These are phyloP conservation scores for Suillus brevipes DNA, from an alignment of 768 basidiomycete genomes.

Conservation along the genomic window DNA sequence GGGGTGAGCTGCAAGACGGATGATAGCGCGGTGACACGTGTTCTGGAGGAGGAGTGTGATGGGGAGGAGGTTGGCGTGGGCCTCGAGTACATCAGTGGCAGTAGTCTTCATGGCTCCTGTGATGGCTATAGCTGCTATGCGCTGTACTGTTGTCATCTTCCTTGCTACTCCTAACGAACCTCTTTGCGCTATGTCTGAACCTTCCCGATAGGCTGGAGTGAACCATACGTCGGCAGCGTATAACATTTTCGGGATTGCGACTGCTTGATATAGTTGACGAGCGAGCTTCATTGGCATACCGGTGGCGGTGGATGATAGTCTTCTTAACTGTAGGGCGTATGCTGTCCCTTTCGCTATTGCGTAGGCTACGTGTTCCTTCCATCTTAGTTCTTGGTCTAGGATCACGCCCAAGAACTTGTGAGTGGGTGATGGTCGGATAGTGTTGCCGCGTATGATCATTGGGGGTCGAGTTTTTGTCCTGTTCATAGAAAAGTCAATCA, in stretches of 20 bases:
- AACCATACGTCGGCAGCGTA: no score
- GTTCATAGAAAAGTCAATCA: slow-evolving; percentile 5
- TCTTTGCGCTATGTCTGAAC: no score
- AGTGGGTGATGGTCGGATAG: rapidly evolving
- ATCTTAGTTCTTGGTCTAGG: not conserved
- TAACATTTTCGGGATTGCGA: no score
- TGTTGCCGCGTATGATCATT: not conserved
- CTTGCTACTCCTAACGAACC: no score
- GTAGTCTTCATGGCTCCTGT: no score
- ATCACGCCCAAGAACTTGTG: not conserved
- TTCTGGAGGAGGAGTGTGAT: slow-evolving; percentile 11
- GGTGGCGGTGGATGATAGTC: no score
- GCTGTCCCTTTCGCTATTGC: not conserved
- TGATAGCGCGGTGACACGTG: slow-evolving; percentile 2
- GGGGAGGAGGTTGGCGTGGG: slow-evolving; percentile 21
- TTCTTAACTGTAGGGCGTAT: not conserved
- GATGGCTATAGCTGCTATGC: no score
- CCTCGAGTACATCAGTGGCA: slow-evolving; percentile 15
- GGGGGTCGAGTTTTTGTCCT: not conserved
- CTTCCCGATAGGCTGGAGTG: no score
- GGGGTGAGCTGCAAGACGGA: slow-evolving; percentile 17
- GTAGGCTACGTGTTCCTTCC: not conserved
- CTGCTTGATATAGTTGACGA: no score
- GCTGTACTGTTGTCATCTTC: no score
- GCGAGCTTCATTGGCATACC: no score